phyloP scores from a whole-genome alignment of 257 asterid species.

The Solanum pennellii region DNA sequence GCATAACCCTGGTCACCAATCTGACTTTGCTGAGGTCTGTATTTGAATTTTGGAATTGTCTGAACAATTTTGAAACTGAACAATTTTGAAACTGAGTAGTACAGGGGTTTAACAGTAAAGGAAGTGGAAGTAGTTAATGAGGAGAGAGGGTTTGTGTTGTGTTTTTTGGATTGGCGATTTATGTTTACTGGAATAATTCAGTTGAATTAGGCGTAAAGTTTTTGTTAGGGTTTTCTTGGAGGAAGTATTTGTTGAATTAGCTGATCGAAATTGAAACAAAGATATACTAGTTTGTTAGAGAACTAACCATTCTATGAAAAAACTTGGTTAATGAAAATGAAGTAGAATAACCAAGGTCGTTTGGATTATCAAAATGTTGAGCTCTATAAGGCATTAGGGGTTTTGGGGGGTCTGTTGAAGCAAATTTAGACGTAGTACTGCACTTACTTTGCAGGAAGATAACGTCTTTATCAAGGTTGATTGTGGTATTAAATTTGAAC shows the following conservation, averaged over 20 bases:
- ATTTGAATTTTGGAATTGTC: neutral
- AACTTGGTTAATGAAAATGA: neutral
- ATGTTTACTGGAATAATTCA: neutral
- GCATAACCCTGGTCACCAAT: constrained; percentile 87
- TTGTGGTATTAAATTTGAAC: neutral
- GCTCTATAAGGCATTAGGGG: neutral
- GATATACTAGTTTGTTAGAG: neutral
- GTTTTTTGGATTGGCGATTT: neutral
- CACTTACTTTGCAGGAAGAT: neutral
- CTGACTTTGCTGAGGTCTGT: constrained; percentile 83
- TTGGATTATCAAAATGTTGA: neutral
- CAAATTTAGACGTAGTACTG: neutral
- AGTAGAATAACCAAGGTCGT: neutral
- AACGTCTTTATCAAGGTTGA: neutral
- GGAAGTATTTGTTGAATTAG: neutral
- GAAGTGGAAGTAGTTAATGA: neutral
- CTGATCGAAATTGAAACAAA: neutral
- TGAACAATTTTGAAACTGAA: neutral
- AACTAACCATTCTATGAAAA: neutral
- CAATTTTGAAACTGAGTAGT: neutral
- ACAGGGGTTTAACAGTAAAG: neutral
- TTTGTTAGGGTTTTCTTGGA: neutral
- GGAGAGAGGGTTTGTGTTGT: neutral
- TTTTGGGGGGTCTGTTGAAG: neutral
- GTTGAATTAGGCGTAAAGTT: neutral